Conservation (phyloP, 805 yeast species). For the Scheffersomyces ergatensis region DNA sequence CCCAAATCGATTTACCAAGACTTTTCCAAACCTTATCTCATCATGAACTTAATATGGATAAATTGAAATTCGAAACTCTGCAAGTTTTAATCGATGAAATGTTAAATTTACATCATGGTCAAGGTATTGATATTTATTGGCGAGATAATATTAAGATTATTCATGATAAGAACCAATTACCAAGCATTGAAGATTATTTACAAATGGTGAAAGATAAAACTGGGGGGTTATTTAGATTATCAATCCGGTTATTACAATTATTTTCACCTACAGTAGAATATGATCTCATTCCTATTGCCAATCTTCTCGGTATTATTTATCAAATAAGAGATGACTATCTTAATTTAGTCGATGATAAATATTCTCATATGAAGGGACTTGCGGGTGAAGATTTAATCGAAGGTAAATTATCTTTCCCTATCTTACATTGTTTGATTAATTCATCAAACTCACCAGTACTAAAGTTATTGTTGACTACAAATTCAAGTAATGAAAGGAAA, state of each 20-base stretch:
- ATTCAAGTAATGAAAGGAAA: constrained; percentile 14
- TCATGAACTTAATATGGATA: constrained; percentile 22
- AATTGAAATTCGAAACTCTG: constrained; percentile 24
- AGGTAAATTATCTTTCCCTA: constrained; percentile 86
- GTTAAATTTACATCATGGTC: constrained; percentile 83
- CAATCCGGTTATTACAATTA: constrained; percentile 60
- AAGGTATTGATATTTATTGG: constrained; percentile 88
- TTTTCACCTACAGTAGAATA: constrained; percentile 1
- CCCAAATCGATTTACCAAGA: constrained; percentile 19
- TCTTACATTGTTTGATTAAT: constrained; percentile 50
- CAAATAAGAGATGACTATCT: constrained; percentile 85
- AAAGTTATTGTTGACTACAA: constrained; percentile 15
- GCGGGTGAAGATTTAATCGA: constrained; percentile 83
- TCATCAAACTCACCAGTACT: constrained; percentile 18
- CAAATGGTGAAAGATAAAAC: constrained; percentile 84
- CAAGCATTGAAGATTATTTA: constrained; percentile 48
- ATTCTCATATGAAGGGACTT: constrained; percentile 63
- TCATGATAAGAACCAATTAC: constrained; percentile 14
- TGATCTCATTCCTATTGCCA: constrained; percentile 53
- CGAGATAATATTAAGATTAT: constrained; percentile 46
- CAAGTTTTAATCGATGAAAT: constrained; percentile 65
- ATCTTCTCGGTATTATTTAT: constrained; percentile 75
- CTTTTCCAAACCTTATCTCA: constrained; percentile 6
- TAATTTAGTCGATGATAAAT: constrained; percentile 55
- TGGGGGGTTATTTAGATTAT: constrained; percentile 81